Evolutionary conservation across 179 eudicot genomes (phyloP).

Genomic region (Amaranthus tricolor): DNA sequence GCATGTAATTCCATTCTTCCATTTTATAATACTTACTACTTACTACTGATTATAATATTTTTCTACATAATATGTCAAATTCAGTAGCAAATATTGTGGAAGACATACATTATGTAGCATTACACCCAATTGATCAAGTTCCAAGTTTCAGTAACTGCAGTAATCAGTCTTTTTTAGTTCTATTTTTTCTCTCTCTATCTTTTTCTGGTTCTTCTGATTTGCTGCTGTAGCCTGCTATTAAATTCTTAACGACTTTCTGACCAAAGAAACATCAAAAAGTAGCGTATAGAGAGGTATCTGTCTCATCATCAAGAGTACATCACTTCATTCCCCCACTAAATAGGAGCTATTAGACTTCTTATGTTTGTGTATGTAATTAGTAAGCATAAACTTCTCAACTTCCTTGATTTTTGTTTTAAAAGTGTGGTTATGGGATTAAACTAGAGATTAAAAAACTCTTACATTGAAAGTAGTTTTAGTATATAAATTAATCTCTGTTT

Average conservation of each 20-base stretch:
- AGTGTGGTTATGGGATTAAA: no score
- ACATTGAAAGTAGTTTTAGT: no score
- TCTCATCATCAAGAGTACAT: background rate
- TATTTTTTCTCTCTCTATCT: background rate
- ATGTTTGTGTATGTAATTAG: no score
- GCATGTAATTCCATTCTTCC: no score
- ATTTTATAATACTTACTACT: no score
- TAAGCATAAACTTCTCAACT: no score
- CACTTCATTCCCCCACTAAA: background rate
- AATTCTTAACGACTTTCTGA: slow-evolving; percentile 22
- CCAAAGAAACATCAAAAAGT: background rate
- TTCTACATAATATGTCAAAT: no score
- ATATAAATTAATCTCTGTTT: no score
- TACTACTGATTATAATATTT: no score
- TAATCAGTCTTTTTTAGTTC: background rate
- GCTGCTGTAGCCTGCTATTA: slow-evolving; percentile 2
- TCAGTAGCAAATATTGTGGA: no score
- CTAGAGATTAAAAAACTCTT: no score
- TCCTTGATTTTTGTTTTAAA: no score
- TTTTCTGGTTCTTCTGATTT: background rate
- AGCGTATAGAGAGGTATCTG: background rate
- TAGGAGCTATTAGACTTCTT: background rate
- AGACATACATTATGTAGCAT: background rate
- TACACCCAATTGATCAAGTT: slow-evolving; percentile 14
- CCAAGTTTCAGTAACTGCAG: slow-evolving; percentile 17